Evolutionary conservation across 805 yeast genomes (phyloP).

Genomic region (Barnettozyma californica): DNA sequence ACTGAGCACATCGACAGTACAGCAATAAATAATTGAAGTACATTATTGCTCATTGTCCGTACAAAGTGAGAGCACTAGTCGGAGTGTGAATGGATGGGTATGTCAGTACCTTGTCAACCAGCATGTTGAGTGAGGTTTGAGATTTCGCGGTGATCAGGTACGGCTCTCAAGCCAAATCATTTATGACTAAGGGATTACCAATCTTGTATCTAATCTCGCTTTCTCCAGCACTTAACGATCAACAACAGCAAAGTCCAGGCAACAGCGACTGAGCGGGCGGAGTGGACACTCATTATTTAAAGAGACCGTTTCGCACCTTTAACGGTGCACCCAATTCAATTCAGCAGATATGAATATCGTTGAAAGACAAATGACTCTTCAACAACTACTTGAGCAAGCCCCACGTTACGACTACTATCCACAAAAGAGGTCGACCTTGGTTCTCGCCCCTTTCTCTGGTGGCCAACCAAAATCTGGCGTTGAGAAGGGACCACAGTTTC

Average conservation of each 20-base stretch:
- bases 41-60: too few species aligned
- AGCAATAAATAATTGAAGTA: too few species aligned
- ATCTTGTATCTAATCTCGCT: background rate
- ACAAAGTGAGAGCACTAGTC: too few species aligned
- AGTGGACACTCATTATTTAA: background rate
- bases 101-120: too few species aligned
- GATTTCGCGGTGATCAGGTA: too few species aligned
- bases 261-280: background rate
- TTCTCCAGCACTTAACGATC: slow-evolving; percentile 4
- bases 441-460: slow-evolving; percentile 90
- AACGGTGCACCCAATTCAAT: background rate
- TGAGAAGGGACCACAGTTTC: slow-evolving; percentile 85
- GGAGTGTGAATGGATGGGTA: too few species aligned
- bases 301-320: background rate
- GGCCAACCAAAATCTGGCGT: slow-evolving; percentile 95
- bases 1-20: too few species aligned
- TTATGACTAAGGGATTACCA: background rate
- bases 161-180: too few species aligned
- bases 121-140: too few species aligned
- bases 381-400: background rate
- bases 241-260: slow-evolving; percentile 4
- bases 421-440: slow-evolving; percentile 54
- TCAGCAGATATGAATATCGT: background rate
- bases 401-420: slow-evolving; percentile 49
- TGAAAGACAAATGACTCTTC: background rate